Evolutionary conservation across 208 protist genomes (phyloP).

Genomic region (Acanthamoeba rhysodes): DNA sequence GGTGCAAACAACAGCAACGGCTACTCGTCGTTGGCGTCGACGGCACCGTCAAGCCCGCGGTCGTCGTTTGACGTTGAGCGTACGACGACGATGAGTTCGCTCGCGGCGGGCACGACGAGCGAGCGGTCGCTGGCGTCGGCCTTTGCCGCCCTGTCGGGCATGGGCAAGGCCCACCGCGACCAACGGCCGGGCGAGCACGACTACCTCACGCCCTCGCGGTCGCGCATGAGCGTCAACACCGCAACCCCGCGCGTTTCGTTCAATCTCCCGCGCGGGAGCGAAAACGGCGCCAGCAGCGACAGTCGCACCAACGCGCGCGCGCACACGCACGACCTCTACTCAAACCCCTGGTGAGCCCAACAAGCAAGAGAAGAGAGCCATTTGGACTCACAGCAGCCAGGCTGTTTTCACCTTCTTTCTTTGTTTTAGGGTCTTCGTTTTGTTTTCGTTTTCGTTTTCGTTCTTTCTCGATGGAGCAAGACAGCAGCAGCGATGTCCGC

Average conservation of each 20-base stretch:
- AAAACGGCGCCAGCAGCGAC: background rate
- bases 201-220: background rate
- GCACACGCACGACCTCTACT: constrained; percentile 3
- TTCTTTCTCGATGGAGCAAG: no score
- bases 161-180: background rate
- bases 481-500: no score
- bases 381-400: no score
- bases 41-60: background rate
- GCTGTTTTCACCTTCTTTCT: no score
- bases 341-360: background rate
- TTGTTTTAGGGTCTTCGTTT: no score
- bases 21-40: constrained; percentile 35
- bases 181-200: background rate
- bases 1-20: background rate
- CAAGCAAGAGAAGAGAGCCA: background rate
- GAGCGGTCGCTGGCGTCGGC: constrained; percentile 45
- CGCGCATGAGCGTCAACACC: background rate
- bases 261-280: background rate
- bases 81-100: background rate
- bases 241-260: constrained; percentile 25
- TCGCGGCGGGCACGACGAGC: background rate
- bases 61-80: constrained; percentile 1
- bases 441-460: no score
- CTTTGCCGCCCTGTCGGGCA: constrained; percentile 21
- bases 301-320: background rate